A percentile compares a stretch with the other conserved stretches of the same genome.
Conservation (phyloP, 306 rosid genomes). For the Malus domestica region ASM211411v1 NC_041798.1:25753001-25753500, state of each 20-base stretch:
- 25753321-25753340: not conserved
- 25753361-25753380: not conserved
- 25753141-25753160: slow-evolving; percentile 50
- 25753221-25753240: not conserved
- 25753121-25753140: slow-evolving; percentile 47
- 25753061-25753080: slow-evolving; percentile 23
- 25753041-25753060: slow-evolving; percentile 30
- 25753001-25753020: slow-evolving; percentile 44
- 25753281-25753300: not conserved
- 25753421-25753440: not conserved
- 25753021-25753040: slow-evolving; percentile 41
- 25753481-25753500: not conserved
- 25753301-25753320: not conserved
- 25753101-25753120: slow-evolving; percentile 34
- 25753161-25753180: slow-evolving; percentile 3
- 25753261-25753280: not conserved
- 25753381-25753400: not conserved
- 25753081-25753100: slow-evolving; percentile 29
- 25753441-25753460: not conserved
- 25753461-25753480: not conserved
- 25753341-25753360: not conserved
- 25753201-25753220: not conserved
- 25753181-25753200: not conserved
- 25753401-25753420: not conserved
- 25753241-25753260: not conserved